Evolutionary conservation across 148 eudicot species (phyloP).

Genomic region (Talinum fruticosum): DNA sequence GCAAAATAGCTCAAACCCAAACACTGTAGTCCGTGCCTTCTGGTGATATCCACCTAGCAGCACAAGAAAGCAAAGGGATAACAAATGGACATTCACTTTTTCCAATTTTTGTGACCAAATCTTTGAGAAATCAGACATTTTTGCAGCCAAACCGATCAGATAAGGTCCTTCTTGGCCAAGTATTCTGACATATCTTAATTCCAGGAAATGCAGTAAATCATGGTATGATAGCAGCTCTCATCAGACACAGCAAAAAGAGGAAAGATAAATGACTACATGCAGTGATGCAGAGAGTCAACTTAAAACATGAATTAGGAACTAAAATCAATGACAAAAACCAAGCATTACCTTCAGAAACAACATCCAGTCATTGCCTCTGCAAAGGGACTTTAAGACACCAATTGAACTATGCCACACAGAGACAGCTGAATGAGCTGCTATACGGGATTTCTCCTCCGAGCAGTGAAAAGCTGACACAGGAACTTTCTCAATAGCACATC

Average conservation of each 20-base stretch:
- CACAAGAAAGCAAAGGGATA: neutral
- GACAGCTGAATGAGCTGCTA: slow-evolving; percentile 50
- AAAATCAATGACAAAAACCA: no score
- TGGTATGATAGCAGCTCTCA: neutral
- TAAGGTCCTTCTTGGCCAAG: no score
- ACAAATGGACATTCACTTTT: no score
- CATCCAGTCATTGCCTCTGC: slow-evolving; percentile 65
- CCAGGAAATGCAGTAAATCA: neutral
- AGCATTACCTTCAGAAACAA: slow-evolving; percentile 63
- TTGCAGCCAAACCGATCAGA: no score
- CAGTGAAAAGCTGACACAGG: slow-evolving; percentile 61
- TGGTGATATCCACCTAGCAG: no score
- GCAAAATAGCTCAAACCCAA: no score
- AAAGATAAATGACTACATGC: no score
- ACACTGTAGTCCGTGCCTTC: neutral
- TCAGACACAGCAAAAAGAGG: neutral
- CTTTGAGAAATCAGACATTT: no score
- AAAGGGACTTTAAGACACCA: slow-evolving; percentile 56
- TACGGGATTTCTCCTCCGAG: slow-evolving; percentile 60
- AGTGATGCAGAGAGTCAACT: neutral
- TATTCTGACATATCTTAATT: no score
- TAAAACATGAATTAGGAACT: neutral
- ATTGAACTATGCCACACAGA: slow-evolving; percentile 60
- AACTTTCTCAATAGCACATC: slow-evolving; percentile 72
- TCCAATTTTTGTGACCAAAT: no score